Evolutionary conservation across 2,329 filamentous ascomycete species (phyloP), one percentile per base, ranked within the genome.

Genomic region (Alternaria sp.): DNA sequence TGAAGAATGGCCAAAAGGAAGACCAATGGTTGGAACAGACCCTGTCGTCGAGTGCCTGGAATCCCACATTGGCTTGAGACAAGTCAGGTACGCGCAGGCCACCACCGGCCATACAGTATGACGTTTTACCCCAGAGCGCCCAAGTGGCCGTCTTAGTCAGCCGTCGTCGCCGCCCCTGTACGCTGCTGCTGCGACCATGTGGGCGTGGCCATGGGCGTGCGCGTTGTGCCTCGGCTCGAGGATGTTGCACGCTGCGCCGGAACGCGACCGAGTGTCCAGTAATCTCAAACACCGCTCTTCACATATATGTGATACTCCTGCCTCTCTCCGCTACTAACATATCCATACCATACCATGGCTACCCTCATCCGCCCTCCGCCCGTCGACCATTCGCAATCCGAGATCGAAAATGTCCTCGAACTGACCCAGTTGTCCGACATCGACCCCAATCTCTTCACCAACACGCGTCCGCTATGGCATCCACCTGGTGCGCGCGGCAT

Each of bases 401-500:
- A 88, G 14, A 96, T 98, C 64, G 94, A 98, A 81, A 94, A 96
- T 80, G 90, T 92, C 50, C 86, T 97, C 57, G 93, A 97, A 73
- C 84, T 97, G 70, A 95, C 91, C 4, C 91, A 93, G 67, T 84
- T 97, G 54, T 84, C 84, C 56, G 90, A 91, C 63, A 87, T 95
- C 65, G 90, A 91, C 45, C 90, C 90, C 59, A 91, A 97, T 77
- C 90, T 98, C 69, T 99, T 95, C 83, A 98, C 95, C 57, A 99
- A 99, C 79, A 92, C 93, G 3, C 91, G 93, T 38, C 91, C 91
- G 22, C 86, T 95, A 63, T 98, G 94, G 94, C 94, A 96, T 71
- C 95, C 95, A 0, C 90, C 92, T 0, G 93, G 93, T 20, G 95
- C 95, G 3, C 89, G 95, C 55, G 95, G 95, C 62, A 93, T 99